phyloP scores from a whole-genome alignment of 192 early-diverging fungal species.

The Coemansia guatemalensis region DNA sequence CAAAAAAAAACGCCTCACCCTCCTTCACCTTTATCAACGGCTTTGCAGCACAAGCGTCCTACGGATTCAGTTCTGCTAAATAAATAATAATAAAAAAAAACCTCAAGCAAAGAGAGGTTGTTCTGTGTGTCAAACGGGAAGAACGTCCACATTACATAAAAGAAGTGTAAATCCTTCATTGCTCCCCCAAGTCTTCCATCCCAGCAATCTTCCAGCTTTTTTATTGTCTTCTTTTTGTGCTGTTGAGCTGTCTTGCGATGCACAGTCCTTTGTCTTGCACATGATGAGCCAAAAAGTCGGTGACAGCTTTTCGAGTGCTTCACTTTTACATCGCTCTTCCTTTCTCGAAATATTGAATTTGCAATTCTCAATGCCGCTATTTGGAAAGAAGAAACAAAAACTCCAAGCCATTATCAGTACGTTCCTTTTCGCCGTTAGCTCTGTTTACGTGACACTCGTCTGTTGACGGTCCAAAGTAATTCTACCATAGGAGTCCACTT shows the following conservation, averaged over 20 bases:
- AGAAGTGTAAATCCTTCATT: constrained; percentile 6
- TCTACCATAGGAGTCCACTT: neutral
- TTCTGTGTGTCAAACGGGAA: too few species aligned
- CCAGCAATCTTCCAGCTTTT: constrained; percentile 4
- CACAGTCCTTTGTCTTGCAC: constrained; percentile 13
- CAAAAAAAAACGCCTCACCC: too few species aligned
- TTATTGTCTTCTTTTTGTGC: constrained; percentile 9
- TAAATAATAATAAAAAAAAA: too few species aligned
- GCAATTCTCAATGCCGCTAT: constrained; percentile 46
- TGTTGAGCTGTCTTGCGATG: constrained; percentile 6
- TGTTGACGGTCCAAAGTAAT: neutral
- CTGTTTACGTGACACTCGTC: neutral
- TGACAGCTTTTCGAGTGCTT: neutral
- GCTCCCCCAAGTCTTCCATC: too few species aligned
- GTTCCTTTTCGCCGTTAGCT: neutral
- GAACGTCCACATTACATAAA: neutral
- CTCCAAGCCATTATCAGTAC: constrained; percentile 45
- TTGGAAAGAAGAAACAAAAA: constrained; percentile 46
- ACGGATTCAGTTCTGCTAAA: neutral
- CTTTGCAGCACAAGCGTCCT: too few species aligned
- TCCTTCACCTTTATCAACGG: neutral
- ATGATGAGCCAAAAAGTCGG: too few species aligned
- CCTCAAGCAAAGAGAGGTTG: too few species aligned
- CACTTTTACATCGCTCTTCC: constrained; percentile 16
- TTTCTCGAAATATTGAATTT: constrained; percentile 23